Evolutionary conservation across 345 rosid genomes (phyloP).

Genomic region (Mangifera indica): DNA sequence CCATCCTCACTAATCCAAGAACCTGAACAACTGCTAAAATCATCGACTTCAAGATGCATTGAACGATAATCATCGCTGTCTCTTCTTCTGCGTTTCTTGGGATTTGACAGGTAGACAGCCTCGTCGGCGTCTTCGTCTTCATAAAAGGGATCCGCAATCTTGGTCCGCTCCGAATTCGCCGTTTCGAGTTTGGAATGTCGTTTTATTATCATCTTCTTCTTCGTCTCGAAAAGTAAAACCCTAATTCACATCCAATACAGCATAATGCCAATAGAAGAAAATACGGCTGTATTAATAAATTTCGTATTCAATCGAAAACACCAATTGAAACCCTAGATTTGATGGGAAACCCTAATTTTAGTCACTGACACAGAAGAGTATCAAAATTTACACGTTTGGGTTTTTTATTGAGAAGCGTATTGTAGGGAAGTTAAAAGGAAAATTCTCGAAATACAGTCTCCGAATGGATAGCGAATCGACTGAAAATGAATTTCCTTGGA

Average conservation of each 20-base stretch:
- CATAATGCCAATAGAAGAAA: slow-evolving; percentile 16
- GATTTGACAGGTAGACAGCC: slow-evolving; percentile 33
- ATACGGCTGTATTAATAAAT: slow-evolving; percentile 1
- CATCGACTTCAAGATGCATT: slow-evolving; percentile 38
- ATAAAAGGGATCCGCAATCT: slow-evolving; percentile 38
- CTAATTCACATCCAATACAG: slow-evolving; percentile 37
- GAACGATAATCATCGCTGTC: slow-evolving; percentile 27
- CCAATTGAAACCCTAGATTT: slow-evolving; percentile 23
- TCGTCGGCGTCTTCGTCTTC: slow-evolving; percentile 41
- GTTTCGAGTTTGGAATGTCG: slow-evolving; percentile 53
- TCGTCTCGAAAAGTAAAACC: slow-evolving; percentile 30
- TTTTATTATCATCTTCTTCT: slow-evolving; percentile 61
- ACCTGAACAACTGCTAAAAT: slow-evolving; percentile 43
- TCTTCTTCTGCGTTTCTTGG: slow-evolving; percentile 51
- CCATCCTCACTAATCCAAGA: slow-evolving; percentile 46
- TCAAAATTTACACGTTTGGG: slow-evolving; percentile 18
- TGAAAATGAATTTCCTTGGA: not conserved
- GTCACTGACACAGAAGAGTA: not conserved
- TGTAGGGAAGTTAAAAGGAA: not conserved
- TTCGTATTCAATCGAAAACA: slow-evolving; percentile 15
- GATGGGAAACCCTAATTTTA: slow-evolving; percentile 17
- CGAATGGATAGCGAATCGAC: slow-evolving; percentile 9
- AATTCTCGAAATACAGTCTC: slow-evolving; percentile 9
- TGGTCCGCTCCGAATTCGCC: slow-evolving; percentile 58
- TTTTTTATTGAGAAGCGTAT: not conserved